phyloP scores from a whole-genome alignment of 116 monocot genomes.

The Zostera marina region DNA sequence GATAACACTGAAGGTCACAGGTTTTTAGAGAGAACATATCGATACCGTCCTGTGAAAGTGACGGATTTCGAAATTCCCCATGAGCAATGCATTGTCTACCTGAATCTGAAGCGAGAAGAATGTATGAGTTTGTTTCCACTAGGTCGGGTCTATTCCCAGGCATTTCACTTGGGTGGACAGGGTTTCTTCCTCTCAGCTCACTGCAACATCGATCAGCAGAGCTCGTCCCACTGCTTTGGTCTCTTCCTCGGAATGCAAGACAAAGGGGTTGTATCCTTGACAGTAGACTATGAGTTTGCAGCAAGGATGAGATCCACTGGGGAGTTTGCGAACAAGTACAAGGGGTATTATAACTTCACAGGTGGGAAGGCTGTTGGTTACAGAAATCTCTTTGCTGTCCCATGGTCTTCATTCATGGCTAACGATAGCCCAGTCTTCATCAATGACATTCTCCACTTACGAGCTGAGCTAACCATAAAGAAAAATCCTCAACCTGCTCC shows the following conservation, averaged over 20 bases:
- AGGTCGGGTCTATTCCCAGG: conserved; percentile 78
- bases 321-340: conserved; percentile 83
- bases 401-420: conserved; percentile 82
- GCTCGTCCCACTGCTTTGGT: conserved; percentile 76
- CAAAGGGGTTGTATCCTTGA: conserved; percentile 55
- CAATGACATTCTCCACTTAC: conserved; percentile 54
- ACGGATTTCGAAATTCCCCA: conserved; percentile 70
- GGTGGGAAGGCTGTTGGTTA: conserved; percentile 87
- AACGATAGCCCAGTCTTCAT: conserved; percentile 78
- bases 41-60: conserved; percentile 77
- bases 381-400: conserved; percentile 67
- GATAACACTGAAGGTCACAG: conserved; percentile 31
- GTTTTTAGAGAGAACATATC: conserved; percentile 61
- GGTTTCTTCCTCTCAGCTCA: conserved; percentile 93
- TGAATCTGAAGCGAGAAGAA: conserved; percentile 69
- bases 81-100: conserved; percentile 79
- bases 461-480: conserved; percentile 82
- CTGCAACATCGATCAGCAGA: conserved; percentile 84
- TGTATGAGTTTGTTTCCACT: conserved; percentile 61
- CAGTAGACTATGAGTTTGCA: conserved; percentile 84
- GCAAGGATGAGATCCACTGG: conserved; percentile 38
- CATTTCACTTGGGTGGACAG: conserved; percentile 75
- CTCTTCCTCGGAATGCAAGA: conserved; percentile 92
- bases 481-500: conserved; percentile 16
- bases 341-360: conserved; percentile 75